A percentile compares a stretch with the other conserved stretches of the same genome.
These are phyloP conservation scores for Poterioochromonas sp. DNA, from an alignment of 352 stramenopile genomes.

Conservation along the genomic window DNA sequence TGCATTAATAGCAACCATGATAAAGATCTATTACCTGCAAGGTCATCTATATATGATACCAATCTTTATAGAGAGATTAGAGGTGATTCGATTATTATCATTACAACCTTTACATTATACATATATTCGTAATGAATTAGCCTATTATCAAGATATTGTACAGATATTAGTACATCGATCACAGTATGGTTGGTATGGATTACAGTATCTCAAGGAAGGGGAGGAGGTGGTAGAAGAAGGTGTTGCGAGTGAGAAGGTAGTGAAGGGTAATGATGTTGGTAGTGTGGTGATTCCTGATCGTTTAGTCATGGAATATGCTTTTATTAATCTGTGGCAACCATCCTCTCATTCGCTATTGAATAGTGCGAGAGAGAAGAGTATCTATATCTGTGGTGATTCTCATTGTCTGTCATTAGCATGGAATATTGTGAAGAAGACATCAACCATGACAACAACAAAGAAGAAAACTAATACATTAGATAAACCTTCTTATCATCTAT, in stretches of 20 bases:
- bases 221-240: too few relatives aligned
- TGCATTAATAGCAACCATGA: constrained; percentile 61
- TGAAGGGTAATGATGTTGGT: constrained; percentile 22
- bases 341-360: background rate
- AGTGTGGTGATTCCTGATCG: background rate
- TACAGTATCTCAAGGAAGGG: too few relatives aligned
- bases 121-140: constrained; percentile 55
- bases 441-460: too few relatives aligned
- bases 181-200: constrained; percentile 34
- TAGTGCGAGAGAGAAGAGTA: constrained; percentile 23
- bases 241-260: background rate
- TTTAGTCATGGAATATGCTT: background rate
- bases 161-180: constrained; percentile 52
- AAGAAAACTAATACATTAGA: constrained; percentile 34
- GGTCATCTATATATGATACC: constrained; percentile 52
- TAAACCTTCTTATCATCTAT: constrained; percentile 36
- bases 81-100: constrained; percentile 53
- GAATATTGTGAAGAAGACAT: constrained; percentile 58
- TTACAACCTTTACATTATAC: constrained; percentile 61
- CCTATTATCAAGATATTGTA: constrained; percentile 71
- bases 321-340: background rate
- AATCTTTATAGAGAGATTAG: constrained; percentile 54
- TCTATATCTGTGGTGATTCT: constrained; percentile 81
- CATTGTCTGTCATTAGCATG: constrained; percentile 76
- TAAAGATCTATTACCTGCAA: constrained; percentile 71